Evolutionary conservation across 306 rosid genomes (phyloP).

Genomic region (Casuarina equisetifolia): DNA sequence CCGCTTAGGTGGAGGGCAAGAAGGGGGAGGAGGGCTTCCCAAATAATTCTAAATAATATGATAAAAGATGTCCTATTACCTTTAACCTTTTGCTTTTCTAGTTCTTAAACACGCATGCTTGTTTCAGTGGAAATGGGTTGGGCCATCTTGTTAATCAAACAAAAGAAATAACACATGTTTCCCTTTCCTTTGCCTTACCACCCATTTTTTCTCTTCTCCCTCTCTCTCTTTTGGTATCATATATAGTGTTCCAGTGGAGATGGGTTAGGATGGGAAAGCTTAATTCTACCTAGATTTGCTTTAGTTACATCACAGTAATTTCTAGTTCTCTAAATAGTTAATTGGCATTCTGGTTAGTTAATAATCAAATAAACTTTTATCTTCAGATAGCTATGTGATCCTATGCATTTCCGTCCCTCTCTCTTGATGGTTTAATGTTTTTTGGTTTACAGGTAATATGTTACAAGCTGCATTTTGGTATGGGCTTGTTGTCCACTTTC

Average conservation of each 20-base stretch:
- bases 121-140: too few relatives aligned
- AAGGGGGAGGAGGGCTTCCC: too few relatives aligned
- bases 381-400: neutral
- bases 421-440: neutral
- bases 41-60: too few relatives aligned
- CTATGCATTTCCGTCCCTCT: neutral
- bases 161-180: neutral
- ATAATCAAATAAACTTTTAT: neutral
- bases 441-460: slow-evolving; percentile 61
- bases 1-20: too few relatives aligned
- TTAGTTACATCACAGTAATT: neutral
- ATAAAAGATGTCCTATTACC: too few relatives aligned
- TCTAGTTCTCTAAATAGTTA: neutral
- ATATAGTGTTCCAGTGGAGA: neutral
- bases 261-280: neutral
- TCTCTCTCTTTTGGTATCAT: neutral
- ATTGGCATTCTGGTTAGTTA: neutral
- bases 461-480: slow-evolving; percentile 95
- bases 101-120: too few relatives aligned
- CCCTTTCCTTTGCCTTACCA: neutral
- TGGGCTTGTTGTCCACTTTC: slow-evolving; percentile 90
- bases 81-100: too few relatives aligned
- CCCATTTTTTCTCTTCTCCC: neutral
- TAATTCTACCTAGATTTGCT: neutral
- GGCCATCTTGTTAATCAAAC: neutral